phyloP scores from a whole-genome alignment of 371 early-diverging fungal species.

The Syncephalastrum racemosum region DNA sequence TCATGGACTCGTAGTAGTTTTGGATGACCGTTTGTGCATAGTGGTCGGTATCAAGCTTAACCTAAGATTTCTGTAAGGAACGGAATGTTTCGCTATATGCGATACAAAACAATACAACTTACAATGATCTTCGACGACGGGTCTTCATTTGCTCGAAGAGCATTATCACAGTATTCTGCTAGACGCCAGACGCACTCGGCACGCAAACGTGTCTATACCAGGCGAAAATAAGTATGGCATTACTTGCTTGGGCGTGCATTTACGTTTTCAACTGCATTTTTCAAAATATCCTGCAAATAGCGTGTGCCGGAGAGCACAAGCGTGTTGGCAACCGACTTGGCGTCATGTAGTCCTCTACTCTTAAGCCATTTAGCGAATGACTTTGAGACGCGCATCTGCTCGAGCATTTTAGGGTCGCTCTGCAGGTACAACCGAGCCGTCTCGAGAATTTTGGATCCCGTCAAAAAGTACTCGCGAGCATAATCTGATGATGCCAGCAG shows the following conservation, averaged over 20 bases:
- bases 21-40: slow-evolving; percentile 51
- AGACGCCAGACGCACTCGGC: slow-evolving; percentile 32
- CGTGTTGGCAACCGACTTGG: not conserved
- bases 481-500: too few relatives aligned
- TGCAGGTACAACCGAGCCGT: slow-evolving; percentile 13
- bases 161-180: slow-evolving; percentile 42
- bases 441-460: slow-evolving; percentile 11
- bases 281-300: slow-evolving; percentile 8
- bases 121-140: slow-evolving; percentile 8
- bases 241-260: not conserved
- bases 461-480: too few relatives aligned
- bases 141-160: slow-evolving; percentile 18
- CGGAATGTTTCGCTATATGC: not conserved
- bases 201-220: slow-evolving; percentile 12
- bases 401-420: slow-evolving; percentile 3
- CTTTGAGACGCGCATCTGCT: slow-evolving; percentile 1
- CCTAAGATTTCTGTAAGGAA: slow-evolving; percentile 4
- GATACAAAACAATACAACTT: slow-evolving; percentile 4
- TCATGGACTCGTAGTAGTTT: slow-evolving; percentile 52
- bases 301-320: not conserved
- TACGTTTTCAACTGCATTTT: slow-evolving; percentile 14
- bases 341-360: too few relatives aligned
- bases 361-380: not conserved
- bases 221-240: too few relatives aligned
- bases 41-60: slow-evolving; percentile 19